Percentiles rank a stretch among this genome's conserved stretches.
Evolutionary conservation across 2,329 filamentous ascomycete species (phyloP).

Genomic region (Penicillium sclerotigenum): DNA sequence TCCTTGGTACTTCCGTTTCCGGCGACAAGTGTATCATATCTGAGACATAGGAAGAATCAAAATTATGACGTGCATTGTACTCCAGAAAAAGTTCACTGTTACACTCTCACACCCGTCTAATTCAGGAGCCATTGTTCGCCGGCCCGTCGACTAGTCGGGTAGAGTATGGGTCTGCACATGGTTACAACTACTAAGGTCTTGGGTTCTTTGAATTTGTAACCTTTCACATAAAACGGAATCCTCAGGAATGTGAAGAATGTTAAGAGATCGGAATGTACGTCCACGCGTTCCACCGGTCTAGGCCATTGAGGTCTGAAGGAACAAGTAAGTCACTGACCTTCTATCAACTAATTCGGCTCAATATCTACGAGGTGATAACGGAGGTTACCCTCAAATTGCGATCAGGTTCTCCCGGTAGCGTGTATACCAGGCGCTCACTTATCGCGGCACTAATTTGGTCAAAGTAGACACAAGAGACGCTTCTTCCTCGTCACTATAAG

Average conservation of each 20-base stretch:
- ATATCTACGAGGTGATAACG: background rate
- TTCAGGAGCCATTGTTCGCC: background rate
- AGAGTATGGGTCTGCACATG: background rate
- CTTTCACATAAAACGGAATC: background rate
- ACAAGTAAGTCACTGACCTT: background rate
- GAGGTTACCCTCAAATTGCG: background rate
- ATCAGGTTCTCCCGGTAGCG: background rate
- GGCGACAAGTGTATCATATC: conserved; percentile 4
- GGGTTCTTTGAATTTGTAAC: background rate
- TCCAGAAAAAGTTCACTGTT: background rate
- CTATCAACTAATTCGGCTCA: background rate
- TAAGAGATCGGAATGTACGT: background rate
- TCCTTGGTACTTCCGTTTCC: conserved; percentile 7
- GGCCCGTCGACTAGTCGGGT: background rate
- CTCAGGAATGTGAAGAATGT: background rate
- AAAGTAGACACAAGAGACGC: background rate
- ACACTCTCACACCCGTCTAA: background rate
- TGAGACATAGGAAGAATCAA: background rate
- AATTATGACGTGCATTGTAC: background rate
- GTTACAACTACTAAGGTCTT: background rate
- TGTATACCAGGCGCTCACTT: conserved; percentile 1
- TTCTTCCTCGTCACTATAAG: background rate
- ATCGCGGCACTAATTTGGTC: background rate
- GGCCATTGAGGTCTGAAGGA: background rate
- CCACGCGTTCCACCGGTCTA: background rate